A percentile compares a stretch with the other conserved stretches of the same genome.
These are phyloP conservation scores for Hypericum androsaemum DNA, from an alignment of 345 rosid genomes.

Conservation along the genomic window DNA sequence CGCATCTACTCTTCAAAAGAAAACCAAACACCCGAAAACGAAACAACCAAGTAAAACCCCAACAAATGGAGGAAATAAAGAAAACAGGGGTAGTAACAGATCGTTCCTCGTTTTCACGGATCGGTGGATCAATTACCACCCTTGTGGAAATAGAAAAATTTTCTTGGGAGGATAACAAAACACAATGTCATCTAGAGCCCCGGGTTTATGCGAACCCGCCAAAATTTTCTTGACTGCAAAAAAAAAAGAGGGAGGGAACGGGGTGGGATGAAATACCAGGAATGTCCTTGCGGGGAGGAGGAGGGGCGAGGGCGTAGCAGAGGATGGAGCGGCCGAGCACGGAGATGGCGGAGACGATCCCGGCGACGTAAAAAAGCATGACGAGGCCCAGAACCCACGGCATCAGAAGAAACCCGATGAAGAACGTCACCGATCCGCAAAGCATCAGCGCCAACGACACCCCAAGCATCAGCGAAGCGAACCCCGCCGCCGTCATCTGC, in stretches of 20 bases:
- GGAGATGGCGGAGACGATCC: constrained; percentile 61
- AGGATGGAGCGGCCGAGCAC: constrained; percentile 52
- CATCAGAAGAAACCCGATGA: constrained; percentile 83
- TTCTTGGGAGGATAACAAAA: too few species aligned
- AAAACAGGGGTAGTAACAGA: too few species aligned
- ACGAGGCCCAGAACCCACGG: constrained; percentile 85
- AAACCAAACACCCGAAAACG: too few species aligned
- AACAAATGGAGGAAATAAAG: too few species aligned
- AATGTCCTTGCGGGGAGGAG: constrained; percentile 36
- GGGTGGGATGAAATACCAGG: constrained; percentile 30
- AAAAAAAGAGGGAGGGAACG: not conserved
- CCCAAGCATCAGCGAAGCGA: constrained; percentile 76
- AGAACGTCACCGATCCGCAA: constrained; percentile 89
- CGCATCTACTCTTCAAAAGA: too few species aligned
- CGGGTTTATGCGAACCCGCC: not conserved
- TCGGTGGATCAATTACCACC: too few species aligned
- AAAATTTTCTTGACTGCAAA: not conserved
- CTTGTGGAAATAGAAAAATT: too few species aligned
- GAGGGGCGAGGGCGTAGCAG: constrained; percentile 41
- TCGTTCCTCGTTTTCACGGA: too few species aligned
- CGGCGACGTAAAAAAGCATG: constrained; percentile 66
- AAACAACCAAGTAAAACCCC: too few species aligned
- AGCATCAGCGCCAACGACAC: constrained; percentile 70
- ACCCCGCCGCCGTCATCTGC: constrained; percentile 72
- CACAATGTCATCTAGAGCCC: not conserved